Evolutionary conservation across 768 basidiomycete species (phyloP), one percentile per base, ranked within the genome.

Genomic region (Amanita muscaria): DNA sequence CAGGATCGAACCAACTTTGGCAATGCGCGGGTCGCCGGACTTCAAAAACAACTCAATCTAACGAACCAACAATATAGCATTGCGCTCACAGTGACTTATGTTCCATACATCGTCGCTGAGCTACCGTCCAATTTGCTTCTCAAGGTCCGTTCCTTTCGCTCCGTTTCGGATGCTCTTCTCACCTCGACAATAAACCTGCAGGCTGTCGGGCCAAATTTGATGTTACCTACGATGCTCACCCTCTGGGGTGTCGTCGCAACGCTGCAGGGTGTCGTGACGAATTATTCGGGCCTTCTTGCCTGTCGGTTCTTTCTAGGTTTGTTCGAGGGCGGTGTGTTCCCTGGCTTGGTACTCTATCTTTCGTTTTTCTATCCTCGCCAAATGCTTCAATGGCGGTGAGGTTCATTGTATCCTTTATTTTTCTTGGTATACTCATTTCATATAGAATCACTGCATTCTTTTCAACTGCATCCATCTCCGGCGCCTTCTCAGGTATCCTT

Each of bases 171-270:
- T n/a, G n/a, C n/a, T n/a, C n/a, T n/a, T n/a, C n/a, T n/a, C n/a
- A n/a, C n/a, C n/a, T n/a, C n/a, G n/a, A n/a, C n/a, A n/a, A n/a
- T 8, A 19, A 16, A 29, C 27, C n/a, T 19, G 4, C 45, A 69
- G 64, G 53, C 70, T 35, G 74, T 79, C 2, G 77, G 82, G 1
- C 71, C 79, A n/a, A 68, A 76, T 46, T 60, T 75, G 37, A 68
- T 82, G 56, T 49, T 76, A 39, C 83, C 84, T 0, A 59, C 73
- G 1, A 76, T 83, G 71, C 59, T 83, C 38, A 69, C 73, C 0
- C 52, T 76, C 1, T 87, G 84, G 83, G 83, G 83, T n/a, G 37
- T 83, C n/a, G 70, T 79, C 11, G 69, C 73, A 8, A 68, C 77
- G 7, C 62, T 76, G 35, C 81, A 85, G 69, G 80, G 83, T 22